phyloP scores from a whole-genome alignment of 2,329 filamentous ascomycete species.

The Fusarium succisae region DNA sequence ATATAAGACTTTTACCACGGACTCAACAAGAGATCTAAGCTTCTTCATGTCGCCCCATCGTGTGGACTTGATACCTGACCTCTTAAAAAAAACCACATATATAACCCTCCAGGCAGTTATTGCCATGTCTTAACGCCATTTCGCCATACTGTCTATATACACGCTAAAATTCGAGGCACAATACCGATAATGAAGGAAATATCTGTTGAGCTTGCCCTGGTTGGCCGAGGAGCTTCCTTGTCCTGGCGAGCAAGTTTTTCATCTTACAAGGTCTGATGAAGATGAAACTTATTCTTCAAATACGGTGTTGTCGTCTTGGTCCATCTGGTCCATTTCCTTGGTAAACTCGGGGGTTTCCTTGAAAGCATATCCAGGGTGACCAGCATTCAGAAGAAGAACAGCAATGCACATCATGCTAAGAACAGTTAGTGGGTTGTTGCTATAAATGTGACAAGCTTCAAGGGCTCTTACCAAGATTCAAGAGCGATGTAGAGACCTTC shows the following conservation, averaged over 20 bases:
- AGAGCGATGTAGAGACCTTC: constrained; percentile 40
- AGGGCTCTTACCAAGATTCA: constrained; percentile 34
- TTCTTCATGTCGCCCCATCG: background rate
- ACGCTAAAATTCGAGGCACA: background rate
- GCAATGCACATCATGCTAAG: constrained; percentile 38
- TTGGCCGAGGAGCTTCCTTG: background rate
- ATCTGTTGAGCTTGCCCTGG: too few species aligned
- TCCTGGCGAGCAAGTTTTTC: background rate
- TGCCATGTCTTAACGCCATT: constrained; percentile 10
- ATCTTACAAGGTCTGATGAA: background rate
- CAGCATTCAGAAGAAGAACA: constrained; percentile 34
- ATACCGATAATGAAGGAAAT: background rate
- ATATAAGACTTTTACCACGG: background rate
- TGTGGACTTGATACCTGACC: background rate
- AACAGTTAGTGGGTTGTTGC: constrained; percentile 2
- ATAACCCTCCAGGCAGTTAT: background rate
- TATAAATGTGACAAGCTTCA: background rate
- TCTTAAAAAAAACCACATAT: background rate
- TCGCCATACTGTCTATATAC: constrained; percentile 6
- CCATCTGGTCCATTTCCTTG: constrained; percentile 7
- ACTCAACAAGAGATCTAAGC: background rate
- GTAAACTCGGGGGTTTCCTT: background rate
- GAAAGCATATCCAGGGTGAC: constrained; percentile 35
- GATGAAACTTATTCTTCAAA: background rate
- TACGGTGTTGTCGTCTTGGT: background rate